These are phyloP conservation scores for Phylloporus arenicola DNA, from an alignment of 768 basidiomycete genomes.

Conservation along the genomic window DNA sequence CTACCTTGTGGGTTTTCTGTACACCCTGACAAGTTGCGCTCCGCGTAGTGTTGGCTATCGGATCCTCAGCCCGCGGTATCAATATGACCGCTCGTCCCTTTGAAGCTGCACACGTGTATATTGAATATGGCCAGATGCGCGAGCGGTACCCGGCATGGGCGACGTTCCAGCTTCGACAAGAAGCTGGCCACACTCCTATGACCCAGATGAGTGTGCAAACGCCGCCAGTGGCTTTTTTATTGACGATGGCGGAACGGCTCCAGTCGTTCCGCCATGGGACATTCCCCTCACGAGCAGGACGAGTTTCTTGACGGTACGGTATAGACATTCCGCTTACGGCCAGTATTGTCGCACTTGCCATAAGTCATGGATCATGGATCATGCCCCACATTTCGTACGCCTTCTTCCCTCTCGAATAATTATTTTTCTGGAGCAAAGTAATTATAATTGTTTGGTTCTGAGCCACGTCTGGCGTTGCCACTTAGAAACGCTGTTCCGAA, in stretches of 20 bases:
- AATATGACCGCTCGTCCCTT: not conserved
- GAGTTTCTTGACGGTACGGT: not conserved
- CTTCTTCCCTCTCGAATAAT: not conserved
- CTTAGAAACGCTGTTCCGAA: not conserved
- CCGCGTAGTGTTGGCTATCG: not conserved
- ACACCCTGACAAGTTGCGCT: not conserved
- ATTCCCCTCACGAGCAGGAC: not conserved
- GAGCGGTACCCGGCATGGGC: constrained; percentile 3
- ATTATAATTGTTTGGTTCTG: not conserved
- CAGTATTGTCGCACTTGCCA: not conserved
- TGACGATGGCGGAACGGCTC: not conserved
- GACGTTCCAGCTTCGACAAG: not conserved
- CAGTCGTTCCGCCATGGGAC: not conserved
- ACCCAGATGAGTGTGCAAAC: not conserved
- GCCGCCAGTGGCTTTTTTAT: not conserved
- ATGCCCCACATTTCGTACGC: not conserved
- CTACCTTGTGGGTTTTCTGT: not conserved
- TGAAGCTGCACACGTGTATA: not conserved
- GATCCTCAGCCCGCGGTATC: not conserved
- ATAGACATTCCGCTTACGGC: not conserved
- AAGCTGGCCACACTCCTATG: not conserved
- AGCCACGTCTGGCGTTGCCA: not conserved
- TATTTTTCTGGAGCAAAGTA: not conserved
- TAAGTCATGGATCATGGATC: not conserved
- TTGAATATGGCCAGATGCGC: not conserved